phyloP scores from a whole-genome alignment of 352 stramenopile genomes.

The Phytophthora parvispora region DNA sequence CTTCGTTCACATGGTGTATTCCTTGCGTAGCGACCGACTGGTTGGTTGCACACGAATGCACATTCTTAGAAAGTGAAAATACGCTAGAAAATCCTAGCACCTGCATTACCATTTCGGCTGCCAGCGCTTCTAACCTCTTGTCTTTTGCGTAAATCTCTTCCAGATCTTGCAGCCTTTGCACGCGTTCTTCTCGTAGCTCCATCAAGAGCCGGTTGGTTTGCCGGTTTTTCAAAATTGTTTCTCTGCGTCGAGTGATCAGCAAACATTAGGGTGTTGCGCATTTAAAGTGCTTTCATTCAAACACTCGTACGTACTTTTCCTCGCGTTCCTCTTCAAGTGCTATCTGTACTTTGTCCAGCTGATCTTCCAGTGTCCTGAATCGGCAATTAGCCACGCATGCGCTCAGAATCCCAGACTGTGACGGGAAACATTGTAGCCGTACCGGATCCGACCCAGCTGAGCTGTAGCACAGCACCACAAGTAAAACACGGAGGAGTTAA shows the following conservation, averaged over 20 bases:
- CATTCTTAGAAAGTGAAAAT: not conserved
- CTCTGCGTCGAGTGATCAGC: conserved; percentile 27
- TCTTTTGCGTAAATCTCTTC: conserved; percentile 88
- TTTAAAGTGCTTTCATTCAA: not conserved
- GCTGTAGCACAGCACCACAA: conserved; percentile 39
- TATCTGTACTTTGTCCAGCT: conserved; percentile 70
- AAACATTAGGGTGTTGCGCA: not conserved
- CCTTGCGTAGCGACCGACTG: conserved; percentile 59
- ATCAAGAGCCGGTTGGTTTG: conserved; percentile 75
- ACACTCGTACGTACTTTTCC: conserved; percentile 59
- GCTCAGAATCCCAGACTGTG: not conserved
- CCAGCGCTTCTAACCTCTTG: conserved; percentile 71
- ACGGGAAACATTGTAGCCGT: not conserved
- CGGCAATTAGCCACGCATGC: too few relatives aligned
- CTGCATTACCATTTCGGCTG: conserved; percentile 62
- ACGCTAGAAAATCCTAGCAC: not conserved
- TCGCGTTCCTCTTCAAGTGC: conserved; percentile 74
- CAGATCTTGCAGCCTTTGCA: conserved; percentile 80
- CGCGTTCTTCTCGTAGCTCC: conserved; percentile 79
- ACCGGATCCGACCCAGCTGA: conserved; percentile 74
- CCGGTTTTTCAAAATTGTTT: conserved; percentile 78
- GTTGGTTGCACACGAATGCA: not conserved
- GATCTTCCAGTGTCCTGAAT: conserved; percentile 63
- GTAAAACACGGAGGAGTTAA: not conserved
- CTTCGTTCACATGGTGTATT: conserved; percentile 57